These are phyloP conservation scores for Oryza punctata DNA, from an alignment of 176 grass and related monocot genomes.

Conservation along the genomic window DNA sequence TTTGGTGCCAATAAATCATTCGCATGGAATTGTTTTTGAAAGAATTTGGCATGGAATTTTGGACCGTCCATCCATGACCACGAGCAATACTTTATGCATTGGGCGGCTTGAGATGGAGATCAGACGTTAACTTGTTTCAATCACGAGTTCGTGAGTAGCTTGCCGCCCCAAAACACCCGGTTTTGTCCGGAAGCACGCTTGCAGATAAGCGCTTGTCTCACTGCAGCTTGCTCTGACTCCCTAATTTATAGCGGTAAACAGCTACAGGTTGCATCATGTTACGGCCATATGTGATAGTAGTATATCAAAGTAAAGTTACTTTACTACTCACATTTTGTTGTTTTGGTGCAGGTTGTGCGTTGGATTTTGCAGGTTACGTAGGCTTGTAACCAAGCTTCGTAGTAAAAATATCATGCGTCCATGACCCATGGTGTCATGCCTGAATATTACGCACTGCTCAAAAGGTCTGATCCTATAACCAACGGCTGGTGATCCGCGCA, in stretches of 20 bases:
- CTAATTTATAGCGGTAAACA: background rate
- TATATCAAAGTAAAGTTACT: too few relatives aligned
- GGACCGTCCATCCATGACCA: background rate
- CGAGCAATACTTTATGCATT: conserved; percentile 31
- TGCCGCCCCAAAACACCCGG: conserved; percentile 37
- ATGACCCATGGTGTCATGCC: background rate
- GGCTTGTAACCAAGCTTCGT: background rate
- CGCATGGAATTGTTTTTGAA: background rate
- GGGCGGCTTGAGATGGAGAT: background rate
- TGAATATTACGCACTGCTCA: background rate
- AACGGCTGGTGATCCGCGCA: too few relatives aligned
- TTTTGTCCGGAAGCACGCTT: conserved; percentile 11
- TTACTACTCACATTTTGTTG: background rate
- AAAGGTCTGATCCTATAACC: conserved; percentile 19
- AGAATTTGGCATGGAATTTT: conserved; percentile 14
- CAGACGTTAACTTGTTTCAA: background rate
- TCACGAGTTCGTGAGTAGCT: conserved; percentile 34
- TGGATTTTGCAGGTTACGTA: background rate
- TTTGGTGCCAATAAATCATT: background rate
- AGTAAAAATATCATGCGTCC: background rate
- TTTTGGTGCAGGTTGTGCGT: background rate
- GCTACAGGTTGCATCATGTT: background rate
- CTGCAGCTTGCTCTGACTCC: background rate
- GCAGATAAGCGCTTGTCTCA: background rate
- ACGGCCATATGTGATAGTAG: background rate